phyloP scores from a whole-genome alignment of 441 rosid species.

The Populus hybrid region DNA sequence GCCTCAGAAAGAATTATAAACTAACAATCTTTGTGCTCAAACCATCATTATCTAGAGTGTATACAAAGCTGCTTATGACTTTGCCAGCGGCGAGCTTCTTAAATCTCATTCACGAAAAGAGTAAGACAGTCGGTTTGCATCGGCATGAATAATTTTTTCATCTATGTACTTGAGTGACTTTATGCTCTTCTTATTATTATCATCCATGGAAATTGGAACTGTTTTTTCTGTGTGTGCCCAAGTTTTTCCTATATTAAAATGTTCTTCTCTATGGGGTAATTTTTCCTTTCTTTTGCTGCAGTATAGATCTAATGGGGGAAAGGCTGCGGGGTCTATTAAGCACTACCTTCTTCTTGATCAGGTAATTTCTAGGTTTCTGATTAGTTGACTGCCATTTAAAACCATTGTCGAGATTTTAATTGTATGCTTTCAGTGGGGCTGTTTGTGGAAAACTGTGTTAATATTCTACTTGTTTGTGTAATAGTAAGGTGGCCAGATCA shows the following conservation, averaged over 20 bases:
- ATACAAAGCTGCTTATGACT: constrained; percentile 87
- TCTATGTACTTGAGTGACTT: constrained; percentile 1
- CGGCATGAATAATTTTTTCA: neutral
- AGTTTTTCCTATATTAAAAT: constrained; percentile 21
- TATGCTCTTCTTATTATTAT: constrained; percentile 9
- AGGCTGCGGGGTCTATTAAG: constrained; percentile 90
- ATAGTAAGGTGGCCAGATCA: neutral
- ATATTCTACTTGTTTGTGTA: neutral
- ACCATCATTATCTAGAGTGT: constrained; percentile 95
- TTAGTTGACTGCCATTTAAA: constrained; percentile 1
- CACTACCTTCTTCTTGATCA: constrained; percentile 98
- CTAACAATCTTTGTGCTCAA: constrained; percentile 74
- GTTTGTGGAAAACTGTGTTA: neutral
- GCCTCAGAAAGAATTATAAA: constrained; percentile 79
- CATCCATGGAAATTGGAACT: constrained; percentile 5
- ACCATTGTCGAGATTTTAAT: neutral
- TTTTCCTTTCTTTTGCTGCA: constrained; percentile 36
- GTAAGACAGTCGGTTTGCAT: too few relatives aligned
- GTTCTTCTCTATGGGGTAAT: neutral
- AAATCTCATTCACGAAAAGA: too few relatives aligned
- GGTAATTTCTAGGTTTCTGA: constrained; percentile 44
- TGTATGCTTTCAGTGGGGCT: neutral
- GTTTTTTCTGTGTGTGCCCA: too few relatives aligned
- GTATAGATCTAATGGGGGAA: constrained; percentile 94
- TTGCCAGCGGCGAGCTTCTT: constrained; percentile 84